Evolutionary conservation across 1,139 yeast genomes (phyloP).

Genomic region (Geotrichum siamense): DNA sequence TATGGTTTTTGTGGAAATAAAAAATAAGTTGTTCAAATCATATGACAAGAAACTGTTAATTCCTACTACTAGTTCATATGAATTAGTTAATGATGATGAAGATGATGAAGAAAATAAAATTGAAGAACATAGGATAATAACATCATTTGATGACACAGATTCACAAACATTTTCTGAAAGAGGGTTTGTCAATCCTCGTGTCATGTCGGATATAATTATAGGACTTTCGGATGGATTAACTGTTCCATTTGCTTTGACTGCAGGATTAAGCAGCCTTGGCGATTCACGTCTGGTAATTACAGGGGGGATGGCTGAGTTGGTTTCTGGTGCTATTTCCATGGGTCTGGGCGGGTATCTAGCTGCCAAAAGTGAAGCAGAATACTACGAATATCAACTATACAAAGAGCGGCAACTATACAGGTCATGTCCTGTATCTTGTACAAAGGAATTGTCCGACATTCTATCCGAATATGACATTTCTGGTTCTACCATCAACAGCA

Average conservation of each 20-base stretch:
- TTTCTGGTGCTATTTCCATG: conserved; percentile 79
- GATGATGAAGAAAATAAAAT: conserved; percentile 2
- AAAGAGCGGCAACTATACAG: conserved; percentile 54
- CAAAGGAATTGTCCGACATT: conserved; percentile 57
- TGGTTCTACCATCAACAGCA: conserved; percentile 51
- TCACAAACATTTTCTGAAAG: conserved; percentile 14
- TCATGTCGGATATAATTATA: conserved; percentile 69
- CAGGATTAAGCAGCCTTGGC: conserved; percentile 71
- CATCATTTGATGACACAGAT: conserved; percentile 19
- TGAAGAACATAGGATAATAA: neutral
- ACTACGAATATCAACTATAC: conserved; percentile 44
- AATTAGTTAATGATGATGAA: conserved; percentile 17
- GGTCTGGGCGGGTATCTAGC: conserved; percentile 80
- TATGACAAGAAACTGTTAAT: conserved; percentile 25
- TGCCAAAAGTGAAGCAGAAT: conserved; percentile 66
- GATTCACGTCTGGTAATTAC: conserved; percentile 67
- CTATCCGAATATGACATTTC: conserved; percentile 63
- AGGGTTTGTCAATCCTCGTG: conserved; percentile 42
- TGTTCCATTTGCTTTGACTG: conserved; percentile 82
- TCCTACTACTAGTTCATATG: conserved; percentile 28
- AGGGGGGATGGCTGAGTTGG: conserved; percentile 82
- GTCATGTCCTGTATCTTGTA: conserved; percentile 44
- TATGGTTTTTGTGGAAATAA: conserved; percentile 9
- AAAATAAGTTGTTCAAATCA: conserved; percentile 5
- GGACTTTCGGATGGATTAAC: conserved; percentile 82